Percentiles rank a stretch among this genome's conserved stretches.
These are phyloP conservation scores for Cadophora luteo-olivacea DNA, from an alignment of 2,329 filamentous ascomycete genomes.

Conservation along the genomic window DNA sequence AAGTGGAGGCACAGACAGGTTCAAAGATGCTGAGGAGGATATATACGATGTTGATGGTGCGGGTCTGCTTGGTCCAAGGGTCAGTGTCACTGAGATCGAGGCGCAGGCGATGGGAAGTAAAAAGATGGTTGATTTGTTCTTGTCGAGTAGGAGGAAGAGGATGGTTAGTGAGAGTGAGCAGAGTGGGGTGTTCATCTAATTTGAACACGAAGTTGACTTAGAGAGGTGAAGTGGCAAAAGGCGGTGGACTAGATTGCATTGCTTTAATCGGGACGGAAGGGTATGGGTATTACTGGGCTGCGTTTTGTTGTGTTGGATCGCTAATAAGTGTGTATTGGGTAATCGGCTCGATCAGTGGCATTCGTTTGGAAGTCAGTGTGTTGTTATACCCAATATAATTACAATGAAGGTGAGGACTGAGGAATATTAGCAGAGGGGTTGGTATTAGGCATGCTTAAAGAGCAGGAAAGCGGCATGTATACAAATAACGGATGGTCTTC, in stretches of 20 bases:
- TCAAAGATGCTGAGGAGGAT: constrained; percentile 29
- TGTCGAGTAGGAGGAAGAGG: constrained; percentile 52
- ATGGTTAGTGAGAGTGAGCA: constrained; percentile 49
- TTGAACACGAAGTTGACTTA: not conserved
- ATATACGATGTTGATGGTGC: constrained; percentile 30
- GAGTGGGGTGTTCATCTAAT: constrained; percentile 12
- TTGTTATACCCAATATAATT: no score
- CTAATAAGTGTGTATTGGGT: no score
- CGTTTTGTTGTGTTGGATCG: not conserved
- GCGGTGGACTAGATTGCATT: not conserved
- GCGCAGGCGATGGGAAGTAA: constrained; percentile 53
- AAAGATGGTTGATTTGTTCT: constrained; percentile 61
- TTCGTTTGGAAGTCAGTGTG: no score
- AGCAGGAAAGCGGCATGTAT: no score
- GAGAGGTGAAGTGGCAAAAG: no score
- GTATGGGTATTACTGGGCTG: no score
- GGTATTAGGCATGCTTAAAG: no score
- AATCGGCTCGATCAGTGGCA: no score
- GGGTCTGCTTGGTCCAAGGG: constrained; percentile 25
- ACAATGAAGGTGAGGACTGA: no score
- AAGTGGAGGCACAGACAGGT: not conserved
- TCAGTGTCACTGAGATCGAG: constrained; percentile 35
- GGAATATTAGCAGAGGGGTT: no score
- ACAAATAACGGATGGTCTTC: no score
- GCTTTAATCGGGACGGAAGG: not conserved